These are phyloP conservation scores for Chaetomidium leptoderma DNA, from an alignment of 495 filamentous ascomycete genomes.

Conservation along the genomic window DNA sequence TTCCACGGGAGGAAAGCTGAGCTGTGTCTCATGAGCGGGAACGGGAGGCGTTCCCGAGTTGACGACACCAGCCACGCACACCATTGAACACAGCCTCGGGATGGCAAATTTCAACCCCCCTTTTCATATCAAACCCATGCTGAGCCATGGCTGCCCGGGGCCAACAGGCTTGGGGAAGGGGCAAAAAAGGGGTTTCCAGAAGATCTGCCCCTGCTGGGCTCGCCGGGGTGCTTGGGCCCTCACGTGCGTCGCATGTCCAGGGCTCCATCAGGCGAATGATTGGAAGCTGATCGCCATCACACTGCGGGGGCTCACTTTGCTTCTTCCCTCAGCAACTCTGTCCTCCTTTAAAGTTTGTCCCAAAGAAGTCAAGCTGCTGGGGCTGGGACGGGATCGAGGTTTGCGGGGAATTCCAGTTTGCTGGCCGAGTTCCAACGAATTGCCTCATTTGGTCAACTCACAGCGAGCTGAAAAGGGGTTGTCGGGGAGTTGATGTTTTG, in stretches of 20 bases:
- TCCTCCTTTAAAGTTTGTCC: no score
- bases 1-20: no score
- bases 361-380: no score
- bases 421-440: no score
- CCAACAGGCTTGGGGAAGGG: neutral
- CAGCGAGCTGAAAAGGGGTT: no score
- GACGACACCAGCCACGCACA: neutral
- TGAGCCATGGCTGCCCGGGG: neutral
- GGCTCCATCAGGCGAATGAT: neutral
- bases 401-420: no score
- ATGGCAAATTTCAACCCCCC: neutral
- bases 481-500: no score
- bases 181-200: neutral
- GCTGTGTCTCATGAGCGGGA: no score
- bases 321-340: neutral
- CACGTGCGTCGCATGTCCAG: neutral
- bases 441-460: no score
- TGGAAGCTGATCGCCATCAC: neutral
- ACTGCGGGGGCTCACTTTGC: neutral
- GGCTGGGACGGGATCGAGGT: no score
- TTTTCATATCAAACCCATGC: neutral
- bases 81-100: slow-evolving; percentile 3
- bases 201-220: neutral
- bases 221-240: neutral
- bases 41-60: slow-evolving; percentile 3